Conservation (phyloP, 371 early-diverging fungal genomes). For the Encephalitozoon cuniculi region DNA sequence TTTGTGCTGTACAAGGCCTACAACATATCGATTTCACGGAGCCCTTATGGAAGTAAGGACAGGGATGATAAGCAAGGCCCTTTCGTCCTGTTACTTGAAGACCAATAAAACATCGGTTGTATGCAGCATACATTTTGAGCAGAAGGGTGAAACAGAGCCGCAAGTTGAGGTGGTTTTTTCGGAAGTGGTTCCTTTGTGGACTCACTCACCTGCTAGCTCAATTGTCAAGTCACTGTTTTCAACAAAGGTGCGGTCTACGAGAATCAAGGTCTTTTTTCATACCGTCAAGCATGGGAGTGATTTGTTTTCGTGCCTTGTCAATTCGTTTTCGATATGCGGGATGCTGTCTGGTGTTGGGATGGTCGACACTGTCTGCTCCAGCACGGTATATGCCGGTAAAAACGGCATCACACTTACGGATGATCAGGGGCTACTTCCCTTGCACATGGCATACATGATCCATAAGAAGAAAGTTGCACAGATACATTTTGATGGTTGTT, state of each 20-base stretch:
- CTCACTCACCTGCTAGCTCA: background rate
- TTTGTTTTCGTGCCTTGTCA: background rate
- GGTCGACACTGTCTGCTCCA: background rate
- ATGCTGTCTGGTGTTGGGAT: background rate
- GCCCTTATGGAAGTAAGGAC: slow-evolving; percentile 16
- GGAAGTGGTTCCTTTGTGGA: background rate
- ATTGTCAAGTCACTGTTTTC: background rate
- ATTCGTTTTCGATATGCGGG: slow-evolving; percentile 1
- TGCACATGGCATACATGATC: background rate
- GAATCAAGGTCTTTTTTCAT: background rate
- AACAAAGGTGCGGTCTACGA: background rate
- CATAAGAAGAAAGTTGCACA: background rate
- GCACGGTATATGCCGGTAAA: background rate
- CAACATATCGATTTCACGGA: background rate
- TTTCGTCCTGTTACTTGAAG: background rate
- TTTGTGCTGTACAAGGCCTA: background rate
- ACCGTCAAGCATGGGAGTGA: background rate
- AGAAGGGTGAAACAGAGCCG: slow-evolving; percentile 13
- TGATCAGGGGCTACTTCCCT: too few relatives aligned
- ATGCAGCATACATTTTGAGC: slow-evolving; percentile 3
- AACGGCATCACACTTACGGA: background rate
- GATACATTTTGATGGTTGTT: background rate
- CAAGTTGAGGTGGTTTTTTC: background rate
- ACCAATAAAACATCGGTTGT: background rate
- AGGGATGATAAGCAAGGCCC: background rate